Evolutionary conservation across 257 asterid species (phyloP).

Genomic region (Nicotiana noctiflora): DNA sequence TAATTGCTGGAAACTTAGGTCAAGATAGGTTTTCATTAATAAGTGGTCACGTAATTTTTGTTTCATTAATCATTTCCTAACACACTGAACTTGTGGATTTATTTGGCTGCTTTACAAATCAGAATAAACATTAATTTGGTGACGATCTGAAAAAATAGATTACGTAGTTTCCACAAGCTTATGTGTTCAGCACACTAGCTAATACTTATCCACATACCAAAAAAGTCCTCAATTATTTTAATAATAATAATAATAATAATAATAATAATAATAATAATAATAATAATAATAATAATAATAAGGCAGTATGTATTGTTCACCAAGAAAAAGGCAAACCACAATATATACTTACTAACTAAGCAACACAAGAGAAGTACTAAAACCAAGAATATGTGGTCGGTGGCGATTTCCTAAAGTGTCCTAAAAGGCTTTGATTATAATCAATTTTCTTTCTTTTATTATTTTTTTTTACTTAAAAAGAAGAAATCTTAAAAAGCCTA

Average conservation of each 20-base stretch:
- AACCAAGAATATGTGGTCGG: conserved; percentile 7
- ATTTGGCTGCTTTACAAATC: conserved; percentile 8
- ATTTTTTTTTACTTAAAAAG: background rate
- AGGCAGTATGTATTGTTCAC: background rate
- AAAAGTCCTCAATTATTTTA: background rate
- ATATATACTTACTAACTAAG: conserved; percentile 14
- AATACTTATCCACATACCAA: background rate
- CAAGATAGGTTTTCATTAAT: too few relatives aligned
- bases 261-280: too few relatives aligned
- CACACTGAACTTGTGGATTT: background rate
- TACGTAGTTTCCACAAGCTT: background rate
- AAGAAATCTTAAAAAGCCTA: background rate
- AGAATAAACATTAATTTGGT: background rate
- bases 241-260: background rate
- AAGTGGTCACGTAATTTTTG: too few relatives aligned
- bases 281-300: too few relatives aligned
- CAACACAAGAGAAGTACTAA: conserved; percentile 9
- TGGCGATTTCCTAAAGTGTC: background rate
- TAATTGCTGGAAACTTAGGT: too few relatives aligned
- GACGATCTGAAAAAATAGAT: background rate
- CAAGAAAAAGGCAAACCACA: conserved; percentile 3
- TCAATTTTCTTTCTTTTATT: background rate
- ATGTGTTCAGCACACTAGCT: background rate
- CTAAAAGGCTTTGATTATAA: background rate
- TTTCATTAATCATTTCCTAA: background rate